Conservation (phyloP, 2,329 filamentous ascomycete genomes). For the Sphaerulina musiva region DNA sequence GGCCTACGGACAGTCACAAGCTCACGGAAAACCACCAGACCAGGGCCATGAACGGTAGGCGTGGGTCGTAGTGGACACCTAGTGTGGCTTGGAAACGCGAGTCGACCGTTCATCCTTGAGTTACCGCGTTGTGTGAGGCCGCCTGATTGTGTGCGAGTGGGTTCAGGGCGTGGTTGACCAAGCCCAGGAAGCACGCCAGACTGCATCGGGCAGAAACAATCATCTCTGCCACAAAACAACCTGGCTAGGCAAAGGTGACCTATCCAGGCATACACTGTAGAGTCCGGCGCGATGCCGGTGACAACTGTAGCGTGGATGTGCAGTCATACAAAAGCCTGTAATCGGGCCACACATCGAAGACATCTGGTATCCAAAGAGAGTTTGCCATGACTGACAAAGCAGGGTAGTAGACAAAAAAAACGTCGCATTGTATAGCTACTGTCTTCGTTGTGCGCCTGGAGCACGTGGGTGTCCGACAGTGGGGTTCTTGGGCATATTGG, state of each 20-base stretch:
- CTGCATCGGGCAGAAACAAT: constrained; percentile 10
- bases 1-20: constrained; percentile 4
- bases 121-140: constrained; percentile 3
- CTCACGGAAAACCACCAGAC: constrained; percentile 13
- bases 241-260: not conserved
- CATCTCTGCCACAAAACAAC: constrained; percentile 4
- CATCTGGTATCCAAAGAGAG: not conserved
- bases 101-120: constrained; percentile 15
- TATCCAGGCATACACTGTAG: not conserved
- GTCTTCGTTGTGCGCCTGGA: not conserved
- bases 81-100: not conserved
- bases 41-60: constrained; percentile 13
- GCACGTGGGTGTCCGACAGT: not conserved
- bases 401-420: not conserved
- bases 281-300: not conserved
- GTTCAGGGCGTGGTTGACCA: not conserved
- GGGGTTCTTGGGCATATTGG: not conserved
- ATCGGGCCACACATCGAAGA: not conserved
- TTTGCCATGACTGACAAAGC: not conserved
- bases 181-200: constrained; percentile 7
- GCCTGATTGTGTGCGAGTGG: constrained; percentile 7
- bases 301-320: not conserved
- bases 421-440: not conserved
- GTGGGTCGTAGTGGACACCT: constrained; percentile 11
- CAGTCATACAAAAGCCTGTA: not conserved